Base-by-base conservation (phyloP, 169 alveolate species). In the Cryptosporidium baileyi region DNA sequence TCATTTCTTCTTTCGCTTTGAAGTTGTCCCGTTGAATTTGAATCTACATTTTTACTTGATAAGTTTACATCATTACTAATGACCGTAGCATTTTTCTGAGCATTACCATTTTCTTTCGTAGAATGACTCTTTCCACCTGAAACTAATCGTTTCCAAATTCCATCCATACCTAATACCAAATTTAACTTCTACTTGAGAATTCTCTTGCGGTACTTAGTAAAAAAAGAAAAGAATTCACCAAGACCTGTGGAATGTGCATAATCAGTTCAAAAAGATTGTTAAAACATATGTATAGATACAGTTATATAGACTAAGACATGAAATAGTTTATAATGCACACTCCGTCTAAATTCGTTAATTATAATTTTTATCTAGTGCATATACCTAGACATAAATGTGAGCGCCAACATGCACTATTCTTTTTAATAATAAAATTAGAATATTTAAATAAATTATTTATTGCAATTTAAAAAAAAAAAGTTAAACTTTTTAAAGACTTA, bases 61-160 rank as follows among this genome's bases (percentile, higher is more conserved):
- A 19, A n/a, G n/a, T n/a, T 44, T 22, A 49, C 2, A 24, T 45
- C 45, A 11, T 34, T 28, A 54, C 36, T 74, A 19, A 15, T 30
- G 19, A 61, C 57, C 13, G 51, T 43, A 26, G 74, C 43, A 36
- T 36, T 36, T 57, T 74, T 74, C 8, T 52, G 67, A 38, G 6
- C 36, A 54, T 51, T 74, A 3, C 65, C 51, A 41, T 26, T 11
- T 6, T 74, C 85, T 57, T 74, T 74, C 19, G 67, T 32, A 4
- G 85, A 57, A 40, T 74, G 85, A 34, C 43, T 57, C 67, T 43
- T 74, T 28, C 85, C 85, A 52, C 85, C 85, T 7, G 85, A 74
- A 74, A 74, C 85, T 32, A 74, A 43, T 54, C 85, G 32, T 19
- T 74, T 74, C 85, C 85, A 74, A 54, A 74, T 74, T 40, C 85